Percentiles rank a stretch among this genome's conserved stretches.
Conservation (phyloP, 2,329 filamentous ascomycete genomes). For the Hansfordia pulvinata region DNA sequence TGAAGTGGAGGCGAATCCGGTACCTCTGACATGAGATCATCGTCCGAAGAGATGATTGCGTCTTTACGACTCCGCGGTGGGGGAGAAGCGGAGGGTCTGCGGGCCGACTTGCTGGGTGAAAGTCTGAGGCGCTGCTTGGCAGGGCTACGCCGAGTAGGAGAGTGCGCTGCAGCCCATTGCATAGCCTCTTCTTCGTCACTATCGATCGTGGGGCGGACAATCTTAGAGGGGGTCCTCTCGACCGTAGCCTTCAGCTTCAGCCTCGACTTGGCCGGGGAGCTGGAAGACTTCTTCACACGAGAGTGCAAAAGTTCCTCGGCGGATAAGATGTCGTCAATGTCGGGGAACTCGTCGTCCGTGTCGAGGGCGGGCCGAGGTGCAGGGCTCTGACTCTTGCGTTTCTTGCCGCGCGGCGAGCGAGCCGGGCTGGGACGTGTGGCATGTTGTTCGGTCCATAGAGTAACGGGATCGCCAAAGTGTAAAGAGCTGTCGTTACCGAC, state of each 20-base stretch:
- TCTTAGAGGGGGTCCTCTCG: conserved; percentile 8
- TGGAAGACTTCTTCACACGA: conserved; percentile 20
- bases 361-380: conserved; percentile 7
- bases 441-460: conserved; percentile 28
- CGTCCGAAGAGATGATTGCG: no score
- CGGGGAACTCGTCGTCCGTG: conserved; percentile 34
- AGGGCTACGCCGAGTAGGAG: no score
- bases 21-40: no score
- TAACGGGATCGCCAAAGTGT: conserved; percentile 13
- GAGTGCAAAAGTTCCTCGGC: conserved; percentile 14
- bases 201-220: not conserved
- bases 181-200: conserved; percentile 3
- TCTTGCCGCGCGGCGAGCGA: conserved; percentile 26
- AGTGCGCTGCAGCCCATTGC: conserved; percentile 3
- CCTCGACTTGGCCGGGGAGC: conserved; percentile 20
- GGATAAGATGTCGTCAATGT: conserved; percentile 31
- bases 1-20: no score
- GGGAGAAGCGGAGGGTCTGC: conserved; percentile 7
- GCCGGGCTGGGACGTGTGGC: conserved; percentile 22
- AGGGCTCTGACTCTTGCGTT: conserved; percentile 34
- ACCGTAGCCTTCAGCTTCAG: conserved; percentile 10
- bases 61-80: no score
- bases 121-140: no score
- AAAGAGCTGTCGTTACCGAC: conserved; percentile 12
- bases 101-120: conserved; percentile 12